Base-by-base conservation (phyloP, 2,329 filamentous ascomycete species). In the Celoporthe dispersa region DNA sequence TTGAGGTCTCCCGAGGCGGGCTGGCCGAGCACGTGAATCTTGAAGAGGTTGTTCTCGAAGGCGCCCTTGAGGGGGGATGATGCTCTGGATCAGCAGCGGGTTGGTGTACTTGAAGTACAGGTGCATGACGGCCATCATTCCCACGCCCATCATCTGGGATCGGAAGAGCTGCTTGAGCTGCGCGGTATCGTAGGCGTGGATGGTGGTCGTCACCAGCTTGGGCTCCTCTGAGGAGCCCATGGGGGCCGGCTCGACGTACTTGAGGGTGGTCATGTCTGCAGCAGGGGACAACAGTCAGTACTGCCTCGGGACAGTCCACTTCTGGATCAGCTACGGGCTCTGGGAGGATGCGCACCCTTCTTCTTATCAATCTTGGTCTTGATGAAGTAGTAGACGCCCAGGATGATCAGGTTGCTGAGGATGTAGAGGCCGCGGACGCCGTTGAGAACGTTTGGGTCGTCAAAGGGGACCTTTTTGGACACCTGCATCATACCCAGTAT, bases 41-140 rank as follows among this genome's bases (percentile, higher is more conserved):
- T 98, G 86, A 96, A 89, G 77, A 98, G 86, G 87, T 98, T 98
- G 84, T 91, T 88, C 87, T 99, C 96, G 82, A 99, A 88, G 61
- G 94, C 95, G 80, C 92, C 88, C 91, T 99, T 99, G 82, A 98
- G 87, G 44, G n/a, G 96, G 96, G 79, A 99, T 96, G 85, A 99
- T 97, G 81, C 92, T 97, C 89, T 99, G 96, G 85, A 99, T 97
- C 78, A 98, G 86, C 66, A 99, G 92, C 57, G 96, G 96, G 90
- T 98, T 99, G 85, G 94, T 98, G 91, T 98, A 99, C 83, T 98
- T 94, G 88, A 99, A 92, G 90, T 98, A 99, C 73, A 99, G 75
- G 85, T 99, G 96, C 95, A 99, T 98, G 79, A 98, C 93, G 73
- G 83, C 90, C 95, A 99, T 98, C 94, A 99, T 99, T 81, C 88